Percentiles rank a stretch among this genome's conserved stretches.
Conservation (phyloP, 768 basidiomycete genomes). For the Bullera alba region DNA sequence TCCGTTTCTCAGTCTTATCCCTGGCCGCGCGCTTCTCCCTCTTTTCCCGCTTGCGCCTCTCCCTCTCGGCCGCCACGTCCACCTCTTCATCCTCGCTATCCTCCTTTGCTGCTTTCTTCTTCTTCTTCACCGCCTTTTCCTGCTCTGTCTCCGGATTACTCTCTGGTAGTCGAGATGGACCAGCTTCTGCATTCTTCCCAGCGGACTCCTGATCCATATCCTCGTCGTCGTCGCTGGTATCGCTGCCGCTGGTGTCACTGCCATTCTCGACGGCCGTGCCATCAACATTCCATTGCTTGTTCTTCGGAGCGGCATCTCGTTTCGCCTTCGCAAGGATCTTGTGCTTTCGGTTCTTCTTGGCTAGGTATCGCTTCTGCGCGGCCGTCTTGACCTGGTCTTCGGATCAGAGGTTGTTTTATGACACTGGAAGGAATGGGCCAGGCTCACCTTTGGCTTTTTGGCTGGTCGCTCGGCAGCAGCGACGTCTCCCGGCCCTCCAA, state of each 20-base stretch:
- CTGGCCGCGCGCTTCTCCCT: constrained; percentile 19
- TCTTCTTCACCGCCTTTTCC: constrained; percentile 3
- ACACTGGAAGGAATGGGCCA: background rate
- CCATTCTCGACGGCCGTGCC: background rate
- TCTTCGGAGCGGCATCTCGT: constrained; percentile 34
- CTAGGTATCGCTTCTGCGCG: constrained; percentile 66
- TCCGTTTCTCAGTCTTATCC: constrained; percentile 19
- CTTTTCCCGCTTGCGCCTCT: constrained; percentile 15
- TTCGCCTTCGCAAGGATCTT: constrained; percentile 49
- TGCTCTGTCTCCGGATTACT: background rate
- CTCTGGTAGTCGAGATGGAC: background rate
- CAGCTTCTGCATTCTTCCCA: background rate
- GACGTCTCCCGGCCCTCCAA: too few species aligned
- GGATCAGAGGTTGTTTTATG: too few species aligned
- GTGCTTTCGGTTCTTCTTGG: constrained; percentile 62
- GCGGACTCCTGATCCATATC: background rate
- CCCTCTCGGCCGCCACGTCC: constrained; percentile 27
- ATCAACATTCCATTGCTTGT: constrained; percentile 19
- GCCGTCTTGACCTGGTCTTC: constrained; percentile 58
- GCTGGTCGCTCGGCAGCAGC: background rate
- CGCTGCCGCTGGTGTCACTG: background rate
- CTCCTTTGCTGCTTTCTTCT: constrained; percentile 12
- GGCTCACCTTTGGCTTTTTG: background rate
- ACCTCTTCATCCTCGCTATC: constrained; percentile 23
- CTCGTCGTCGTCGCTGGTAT: background rate